Base-by-base conservation (phyloP, 108 stramenopile species). In the Pseudonitzschia multiseries region DNA sequence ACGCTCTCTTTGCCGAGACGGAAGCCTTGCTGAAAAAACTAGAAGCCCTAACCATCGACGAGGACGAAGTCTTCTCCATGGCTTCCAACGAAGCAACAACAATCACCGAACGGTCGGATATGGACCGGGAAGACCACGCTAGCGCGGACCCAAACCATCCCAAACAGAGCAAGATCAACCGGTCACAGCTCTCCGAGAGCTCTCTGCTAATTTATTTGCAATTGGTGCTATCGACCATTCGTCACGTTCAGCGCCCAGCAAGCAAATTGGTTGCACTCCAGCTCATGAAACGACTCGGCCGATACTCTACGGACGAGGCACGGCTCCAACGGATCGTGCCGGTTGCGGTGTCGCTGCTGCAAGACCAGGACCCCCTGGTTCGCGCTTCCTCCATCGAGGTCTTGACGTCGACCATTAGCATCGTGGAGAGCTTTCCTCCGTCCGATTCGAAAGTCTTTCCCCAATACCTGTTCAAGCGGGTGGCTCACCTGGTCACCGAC, bases 251-350 rank as follows among this genome's bases (percentile, higher is more conserved):
- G 73, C 86, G 88, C 24, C 87, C 97, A 20, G 82, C 92, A 8
- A 88, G 95, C 14, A 95, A 94, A 63, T 68, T 96, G 29, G 90
- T 97, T 2, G 92, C 92, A 26, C 81, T 99, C 68, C 90, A 92
- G 75, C 77, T 97, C 21, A 79, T 99, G 65, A 72, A 83, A 18
- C 86, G 93, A n/a, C 73, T 98, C 15, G 88, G 89, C 9, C 48
- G 71, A 21, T 88, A 82, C 71, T 83, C 87, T 46, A 79, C 84
- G 27, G 97, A 97, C 72, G 96, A 96, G 68, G 85, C 93, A 13
- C 72, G 96, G 65, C 84, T 99, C 26, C 96, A 99, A 72, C 80
- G 97, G 54, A 92, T 99, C 48, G 85, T 98, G 20, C 99, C 99
- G 41, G 86, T 89, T 65, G 80, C 92, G 21, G 81, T 94, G 18